Evolutionary conservation across 148 eudicot species (phyloP).

Genomic region (Rhododendron mucronatum): DNA sequence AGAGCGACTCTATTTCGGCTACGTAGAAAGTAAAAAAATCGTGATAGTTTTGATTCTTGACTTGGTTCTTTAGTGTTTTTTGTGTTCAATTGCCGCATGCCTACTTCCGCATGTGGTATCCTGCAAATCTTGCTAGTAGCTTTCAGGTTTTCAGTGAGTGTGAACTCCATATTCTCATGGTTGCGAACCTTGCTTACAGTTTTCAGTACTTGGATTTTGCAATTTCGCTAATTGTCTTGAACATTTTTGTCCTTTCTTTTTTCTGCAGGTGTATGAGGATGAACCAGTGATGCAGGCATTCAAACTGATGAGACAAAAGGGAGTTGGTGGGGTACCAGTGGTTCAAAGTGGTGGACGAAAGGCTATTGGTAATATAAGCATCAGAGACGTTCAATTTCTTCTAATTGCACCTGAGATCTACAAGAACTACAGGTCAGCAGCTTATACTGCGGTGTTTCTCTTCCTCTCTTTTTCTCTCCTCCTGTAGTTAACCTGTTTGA

Average conservation of each 20-base stretch:
- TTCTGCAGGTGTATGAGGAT: conserved; percentile 63
- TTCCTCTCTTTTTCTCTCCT: not conserved
- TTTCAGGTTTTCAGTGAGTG: not conserved
- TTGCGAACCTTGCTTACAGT: not conserved
- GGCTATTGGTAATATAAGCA: conserved; percentile 89
- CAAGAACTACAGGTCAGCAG: conserved; percentile 71
- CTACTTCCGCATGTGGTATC: not conserved
- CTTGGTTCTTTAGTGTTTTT: not conserved
- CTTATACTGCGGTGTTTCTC: not conserved
- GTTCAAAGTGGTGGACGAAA: conserved; percentile 61
- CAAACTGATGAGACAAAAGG: conserved; percentile 74
- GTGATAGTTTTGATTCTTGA: not conserved
- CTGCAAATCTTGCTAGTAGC: not conserved
- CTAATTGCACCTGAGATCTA: conserved; percentile 83
- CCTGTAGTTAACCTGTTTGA: not conserved
- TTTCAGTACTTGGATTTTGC: not conserved
- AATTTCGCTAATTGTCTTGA: not conserved
- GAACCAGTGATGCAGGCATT: conserved; percentile 93
- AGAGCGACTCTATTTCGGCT: not conserved
- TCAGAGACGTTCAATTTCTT: conserved; percentile 89
- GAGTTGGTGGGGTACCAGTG: conserved; percentile 86
- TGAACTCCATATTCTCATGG: not conserved
- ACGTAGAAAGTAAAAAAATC: not conserved
- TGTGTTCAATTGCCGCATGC: not conserved
- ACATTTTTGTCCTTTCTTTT: not conserved